Evolutionary conservation across 768 basidiomycete genomes (phyloP), one percentile per base, ranked within the genome.

Genomic region (Cystofilobasidium bisporidii): DNA sequence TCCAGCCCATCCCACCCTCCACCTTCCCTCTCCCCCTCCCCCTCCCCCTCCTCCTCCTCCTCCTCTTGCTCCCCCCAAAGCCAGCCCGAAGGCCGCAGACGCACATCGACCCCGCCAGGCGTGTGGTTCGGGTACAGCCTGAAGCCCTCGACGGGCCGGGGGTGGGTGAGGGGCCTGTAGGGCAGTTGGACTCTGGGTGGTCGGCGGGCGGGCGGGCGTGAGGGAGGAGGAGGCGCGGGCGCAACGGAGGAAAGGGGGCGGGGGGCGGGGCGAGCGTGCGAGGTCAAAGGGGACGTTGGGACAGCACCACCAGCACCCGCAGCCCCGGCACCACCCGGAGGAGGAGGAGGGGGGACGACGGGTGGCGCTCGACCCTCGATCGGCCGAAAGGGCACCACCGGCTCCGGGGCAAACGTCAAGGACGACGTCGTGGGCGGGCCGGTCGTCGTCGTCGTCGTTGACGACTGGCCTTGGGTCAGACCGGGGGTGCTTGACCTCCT

Each of bases 21-120:
- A 45, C 24, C 38, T 61, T 56, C 15, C 24, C 20, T 10, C 43
- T 56, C 36, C 5, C 10, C 26, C 60, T 28, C 41, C 24, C n/a
- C 41, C 41, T n/a, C 41, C 41, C 47, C 41, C 20, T 45, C 41
- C 26, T 9, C 26, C 1, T 20, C 41, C 40, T 45, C 60, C 1
- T 3, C 40, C 5, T 24, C 40, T 5, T 41, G 14, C 14, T 43
- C 38, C 6, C 2, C n/a, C 50, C n/a, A 30, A 17, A 50, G 53
- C 17, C 57, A 32, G 11, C 53, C 38, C 3, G 14, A 17, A 6
- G 60, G 60, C 8, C 28, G 40, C 40, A 41, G 43, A 2, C 67
- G 53, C 12, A 61, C 58, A n/a, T 68, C 67, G 14, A 30, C 50
- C 30, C 67, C 67, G 38, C 67, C 67, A 0, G 67, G 67, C 36